Base-by-base conservation (phyloP, 352 stramenopile species). In the Peronospora farinosa region DNA sequence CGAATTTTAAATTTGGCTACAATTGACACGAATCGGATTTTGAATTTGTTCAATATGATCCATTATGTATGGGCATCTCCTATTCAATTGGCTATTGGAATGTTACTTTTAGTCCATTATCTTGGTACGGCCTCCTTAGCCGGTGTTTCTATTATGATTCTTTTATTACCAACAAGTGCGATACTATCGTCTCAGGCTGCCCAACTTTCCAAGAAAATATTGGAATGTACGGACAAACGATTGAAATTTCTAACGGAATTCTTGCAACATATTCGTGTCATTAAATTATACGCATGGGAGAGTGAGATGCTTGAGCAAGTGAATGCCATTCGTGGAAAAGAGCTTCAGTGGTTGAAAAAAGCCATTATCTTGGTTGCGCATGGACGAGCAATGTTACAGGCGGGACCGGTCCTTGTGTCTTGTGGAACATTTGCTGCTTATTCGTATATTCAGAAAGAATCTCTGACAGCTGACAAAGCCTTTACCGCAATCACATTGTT, bases 401-500 rank as follows among this genome's bases (percentile, higher is more conserved):
- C 74, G 3, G 69, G 69, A 1, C 70, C 77, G 11, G 67, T 82
- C 12, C 37, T 89, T 7, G 76, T 87, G 15, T 74, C 76, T 2
- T 61, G 87, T n/a, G 68, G 51, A 1, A 78, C 80, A 2, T 89
- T 92, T 60, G 69, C 72, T 6, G 65, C 76, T 17, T 85, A 78
- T 56, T 67, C 74, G 13, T 78, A 69, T 41, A 40, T 84, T 40
- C 48, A 74, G 17, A 52, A 57, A 2, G 53, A 69, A 21, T 60
- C 70, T 15, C 97, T 69, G 70, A 96, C 60, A 59, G 93, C 47
- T 0, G 80, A 95, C 13, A 81, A 69, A 25, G 96, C 95, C 16
- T 96, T 99, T 55, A 98, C 96, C 3, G 84, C 92, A 2, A 78
- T 99, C 42, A 86, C 92, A 11, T 60, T 99, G 12, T 98, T 99